A percentile compares a stretch with the other conserved stretches of the same genome.
Conservation (phyloP, 2,329 filamentous ascomycete species). For the Paecilomyces niveus region DNA sequence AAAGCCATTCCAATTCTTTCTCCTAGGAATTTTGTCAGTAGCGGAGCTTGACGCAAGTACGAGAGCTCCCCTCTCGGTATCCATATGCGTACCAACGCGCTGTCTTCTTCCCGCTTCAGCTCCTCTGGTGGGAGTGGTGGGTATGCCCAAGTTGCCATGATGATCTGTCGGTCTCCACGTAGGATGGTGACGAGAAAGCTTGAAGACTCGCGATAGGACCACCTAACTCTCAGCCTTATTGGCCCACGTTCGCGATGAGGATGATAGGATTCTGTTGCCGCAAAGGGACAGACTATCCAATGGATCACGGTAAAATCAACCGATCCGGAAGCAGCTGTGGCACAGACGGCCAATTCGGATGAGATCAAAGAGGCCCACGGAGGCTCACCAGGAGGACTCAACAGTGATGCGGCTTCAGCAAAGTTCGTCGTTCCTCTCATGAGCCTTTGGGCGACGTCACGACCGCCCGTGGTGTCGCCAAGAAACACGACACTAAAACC, state of each 20-base stretch:
- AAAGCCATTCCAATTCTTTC: slow-evolving; percentile 58
- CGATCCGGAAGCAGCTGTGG: neutral
- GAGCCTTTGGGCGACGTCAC: neutral
- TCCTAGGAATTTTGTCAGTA: slow-evolving; percentile 29
- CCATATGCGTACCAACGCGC: slow-evolving; percentile 41
- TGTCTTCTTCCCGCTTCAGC: slow-evolving; percentile 47
- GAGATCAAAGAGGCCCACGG: neutral
- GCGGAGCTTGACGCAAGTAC: slow-evolving; percentile 1
- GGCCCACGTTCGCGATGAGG: neutral
- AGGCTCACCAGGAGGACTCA: neutral
- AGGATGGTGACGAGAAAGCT: neutral
- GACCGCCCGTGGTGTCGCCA: neutral
- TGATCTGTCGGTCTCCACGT: slow-evolving; percentile 1
- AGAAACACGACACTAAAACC: neutral
- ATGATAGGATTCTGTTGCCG: neutral
- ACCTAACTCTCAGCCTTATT: neutral
- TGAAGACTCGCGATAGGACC: neutral
- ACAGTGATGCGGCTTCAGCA: neutral
- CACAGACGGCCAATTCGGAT: neutral
- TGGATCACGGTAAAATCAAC: neutral
- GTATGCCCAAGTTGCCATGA: slow-evolving; percentile 57
- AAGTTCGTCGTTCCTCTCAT: neutral
- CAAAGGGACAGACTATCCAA: neutral
- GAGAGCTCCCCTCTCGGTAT: neutral
- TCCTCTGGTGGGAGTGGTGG: slow-evolving; percentile 48